Base-by-base conservation (phyloP, 176 grass and related monocot genomes). In the Alopecurus myosuroides region DNA sequence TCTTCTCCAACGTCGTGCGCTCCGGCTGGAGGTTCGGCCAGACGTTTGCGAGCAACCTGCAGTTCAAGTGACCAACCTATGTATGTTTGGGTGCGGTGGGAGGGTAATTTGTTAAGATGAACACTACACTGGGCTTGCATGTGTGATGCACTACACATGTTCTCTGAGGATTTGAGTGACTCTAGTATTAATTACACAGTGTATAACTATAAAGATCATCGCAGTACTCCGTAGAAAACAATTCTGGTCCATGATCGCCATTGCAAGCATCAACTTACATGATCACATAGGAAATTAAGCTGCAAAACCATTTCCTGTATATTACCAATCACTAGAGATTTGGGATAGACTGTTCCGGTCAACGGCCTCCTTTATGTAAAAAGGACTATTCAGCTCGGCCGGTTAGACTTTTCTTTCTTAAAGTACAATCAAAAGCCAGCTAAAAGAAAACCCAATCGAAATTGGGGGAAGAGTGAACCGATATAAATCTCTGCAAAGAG, bases 61-160 rank as follows among this genome's bases (percentile, higher is more conserved):
- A 73, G 42, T 73, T 73, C 42, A 73, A 73, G 70, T 73, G 70
- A 73, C 14, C 31, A 66, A 34, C 17, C n/a, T n/a, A n/a, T n/a
- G n/a, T n/a, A n/a, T n/a, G 52, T 56, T 56, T 11, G 52, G 42
- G 42, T 42, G 40, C n/a, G 41, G 41, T 44, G 41, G 41, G 41
- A 44, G 40, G 5, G 40, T 46, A 46, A 46, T 46, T 48, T 48
- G 14, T 48, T 48, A 46, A 46, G 44, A 15, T 28, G 57, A 61
- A 31, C 53, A 60, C 23, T 60, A n/a, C n/a, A n/a, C 23, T 60
- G 56, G 23, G 56, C 23, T 63, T 31, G 60, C 60, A 63, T 63
- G 60, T 63, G 60, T 63, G 60, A 63, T 31, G 28, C n/a, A n/a
- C n/a, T 63, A 63, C 60, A 63, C 33, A 18, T 31, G 60, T 63